A percentile compares a stretch with the other conserved stretches of the same genome.
These are phyloP conservation scores for Alnus rubra DNA, from an alignment of 306 rosid genomes.

Conservation along the genomic window DNA sequence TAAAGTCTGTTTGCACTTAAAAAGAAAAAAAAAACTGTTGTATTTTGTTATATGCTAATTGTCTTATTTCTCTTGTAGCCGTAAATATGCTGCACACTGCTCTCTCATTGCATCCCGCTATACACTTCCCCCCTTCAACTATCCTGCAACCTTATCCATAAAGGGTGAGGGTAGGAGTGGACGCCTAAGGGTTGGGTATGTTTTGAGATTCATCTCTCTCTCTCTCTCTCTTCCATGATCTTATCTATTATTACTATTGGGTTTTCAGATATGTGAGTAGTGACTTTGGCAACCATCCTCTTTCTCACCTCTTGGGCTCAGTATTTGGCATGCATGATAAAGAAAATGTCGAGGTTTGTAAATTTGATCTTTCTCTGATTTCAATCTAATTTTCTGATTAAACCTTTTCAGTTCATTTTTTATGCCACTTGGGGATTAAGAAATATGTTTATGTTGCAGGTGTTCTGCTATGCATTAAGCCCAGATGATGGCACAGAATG, in stretches of 20 bases:
- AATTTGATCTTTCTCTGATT: neutral
- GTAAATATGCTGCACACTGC: slow-evolving; percentile 94
- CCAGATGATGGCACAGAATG: slow-evolving; percentile 91
- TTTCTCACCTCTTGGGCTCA: slow-evolving; percentile 96
- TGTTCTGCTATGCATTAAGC: slow-evolving; percentile 96
- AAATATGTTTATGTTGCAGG: slow-evolving; percentile 42
- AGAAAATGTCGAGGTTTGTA: slow-evolving; percentile 80
- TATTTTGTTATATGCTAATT: neutral
- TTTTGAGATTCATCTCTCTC: slow-evolving; percentile 2
- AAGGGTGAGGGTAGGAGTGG: slow-evolving; percentile 65
- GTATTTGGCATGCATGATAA: slow-evolving; percentile 90
- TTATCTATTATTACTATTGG: neutral
- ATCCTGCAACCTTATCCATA: slow-evolving; percentile 62
- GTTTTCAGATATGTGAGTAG: slow-evolving; percentile 62
- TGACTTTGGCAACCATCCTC: slow-evolving; percentile 68
- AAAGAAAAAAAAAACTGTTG: neutral
- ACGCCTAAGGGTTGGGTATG: slow-evolving; percentile 90
- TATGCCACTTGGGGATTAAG: too few species aligned
- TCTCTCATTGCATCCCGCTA: slow-evolving; percentile 89
- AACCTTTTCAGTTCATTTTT: neutral
- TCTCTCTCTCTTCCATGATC: neutral
- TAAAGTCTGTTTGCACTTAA: too few species aligned
- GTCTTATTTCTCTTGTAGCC: slow-evolving; percentile 44
- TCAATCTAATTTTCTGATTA: neutral
- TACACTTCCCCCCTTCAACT: slow-evolving; percentile 72